phyloP scores from a whole-genome alignment of 345 rosid genomes.

The Firmiana major region DNA sequence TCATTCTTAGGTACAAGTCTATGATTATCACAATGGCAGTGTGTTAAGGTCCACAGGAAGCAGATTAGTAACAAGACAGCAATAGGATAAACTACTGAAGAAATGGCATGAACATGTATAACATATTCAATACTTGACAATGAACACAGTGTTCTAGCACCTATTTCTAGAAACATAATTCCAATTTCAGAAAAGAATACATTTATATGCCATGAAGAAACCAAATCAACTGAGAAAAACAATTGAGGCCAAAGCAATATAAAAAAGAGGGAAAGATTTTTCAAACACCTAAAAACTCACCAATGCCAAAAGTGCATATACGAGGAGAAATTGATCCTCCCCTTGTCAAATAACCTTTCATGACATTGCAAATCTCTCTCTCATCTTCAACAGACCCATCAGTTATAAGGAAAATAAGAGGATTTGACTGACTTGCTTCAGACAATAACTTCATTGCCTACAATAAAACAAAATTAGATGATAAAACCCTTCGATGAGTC shows the following conservation, averaged over 20 bases:
- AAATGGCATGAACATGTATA: not conserved
- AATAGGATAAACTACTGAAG: not conserved
- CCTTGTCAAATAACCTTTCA: constrained; percentile 38
- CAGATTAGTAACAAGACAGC: not conserved
- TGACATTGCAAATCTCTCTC: constrained; percentile 61
- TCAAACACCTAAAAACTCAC: constrained; percentile 29
- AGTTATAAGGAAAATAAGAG: constrained; percentile 77
- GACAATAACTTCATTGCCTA: constrained; percentile 80
- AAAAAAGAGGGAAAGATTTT: not conserved
- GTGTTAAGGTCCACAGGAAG: not conserved
- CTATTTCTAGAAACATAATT: not conserved
- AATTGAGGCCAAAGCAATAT: not conserved
- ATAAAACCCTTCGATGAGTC: not conserved
- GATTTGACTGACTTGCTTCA: constrained; percentile 48
- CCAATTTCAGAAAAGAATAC: not conserved
- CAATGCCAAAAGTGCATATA: constrained; percentile 82
- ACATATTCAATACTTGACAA: not conserved
- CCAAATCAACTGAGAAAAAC: not conserved
- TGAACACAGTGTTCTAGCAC: not conserved
- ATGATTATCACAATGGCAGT: not conserved
- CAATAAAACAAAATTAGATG: constrained; percentile 6
- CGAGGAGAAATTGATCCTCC: constrained; percentile 58
- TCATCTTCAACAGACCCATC: constrained; percentile 92
- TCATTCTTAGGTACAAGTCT: not conserved
- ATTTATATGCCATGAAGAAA: not conserved